These are phyloP conservation scores for Aureobasidium sp. DNA, from an alignment of 2,329 filamentous ascomycete genomes.

Conservation along the genomic window DNA sequence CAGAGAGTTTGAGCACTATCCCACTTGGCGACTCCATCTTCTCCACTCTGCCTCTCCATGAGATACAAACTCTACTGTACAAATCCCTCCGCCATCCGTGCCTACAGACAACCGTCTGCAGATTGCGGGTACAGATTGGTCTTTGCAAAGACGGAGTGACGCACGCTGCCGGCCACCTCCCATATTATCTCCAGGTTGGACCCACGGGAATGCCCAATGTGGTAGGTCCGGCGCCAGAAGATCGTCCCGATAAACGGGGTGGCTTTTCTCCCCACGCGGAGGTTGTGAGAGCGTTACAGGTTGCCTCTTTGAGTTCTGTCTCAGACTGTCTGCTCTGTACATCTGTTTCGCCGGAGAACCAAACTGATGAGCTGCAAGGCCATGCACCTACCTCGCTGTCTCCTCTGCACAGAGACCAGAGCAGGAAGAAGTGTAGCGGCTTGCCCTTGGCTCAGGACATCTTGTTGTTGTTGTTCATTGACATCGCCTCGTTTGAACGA, in stretches of 20 bases:
- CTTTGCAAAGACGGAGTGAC: neutral
- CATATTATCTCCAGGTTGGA: conserved; percentile 6
- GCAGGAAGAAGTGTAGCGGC: neutral
- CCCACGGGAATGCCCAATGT: neutral
- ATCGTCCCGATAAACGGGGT: neutral
- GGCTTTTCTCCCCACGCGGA: conserved; percentile 2
- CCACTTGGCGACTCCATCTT: neutral
- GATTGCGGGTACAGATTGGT: neutral
- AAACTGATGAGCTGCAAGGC: neutral
- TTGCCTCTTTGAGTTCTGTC: neutral
- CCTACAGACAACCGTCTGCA: neutral
- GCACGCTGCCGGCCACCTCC: neutral
- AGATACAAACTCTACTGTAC: neutral
- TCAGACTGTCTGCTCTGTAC: neutral
- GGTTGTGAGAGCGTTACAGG: neutral
- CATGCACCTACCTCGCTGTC: neutral
- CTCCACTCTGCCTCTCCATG: neutral
- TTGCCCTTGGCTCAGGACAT: neutral
- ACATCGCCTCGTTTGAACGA: neutral
- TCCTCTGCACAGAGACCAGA: neutral
- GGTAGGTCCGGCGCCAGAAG: neutral
- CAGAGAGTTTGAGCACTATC: neutral
- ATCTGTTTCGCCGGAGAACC: neutral
- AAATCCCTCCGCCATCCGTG: neutral
- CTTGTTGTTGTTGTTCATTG: neutral